Evolutionary conservation across 129 eudicot genomes (phyloP).

Genomic region (Flaveria ramosissima): DNA sequence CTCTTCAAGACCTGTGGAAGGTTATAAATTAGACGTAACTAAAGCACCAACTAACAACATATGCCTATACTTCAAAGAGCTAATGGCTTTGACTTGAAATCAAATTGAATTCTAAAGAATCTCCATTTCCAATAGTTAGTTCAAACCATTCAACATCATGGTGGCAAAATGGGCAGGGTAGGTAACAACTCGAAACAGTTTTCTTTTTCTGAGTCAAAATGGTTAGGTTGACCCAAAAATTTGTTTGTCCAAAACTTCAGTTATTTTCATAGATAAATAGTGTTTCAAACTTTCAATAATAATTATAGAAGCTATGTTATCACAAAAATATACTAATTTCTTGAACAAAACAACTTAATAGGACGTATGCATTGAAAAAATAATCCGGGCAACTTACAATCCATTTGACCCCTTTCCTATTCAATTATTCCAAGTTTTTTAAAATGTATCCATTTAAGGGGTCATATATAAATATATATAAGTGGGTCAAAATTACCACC

Average conservation of each 20-base stretch:
- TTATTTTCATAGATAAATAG: not conserved
- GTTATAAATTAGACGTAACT: conserved; percentile 20
- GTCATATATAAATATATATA: not conserved
- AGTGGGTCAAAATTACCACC: not conserved
- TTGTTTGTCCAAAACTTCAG: conserved; percentile 10
- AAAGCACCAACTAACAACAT: conserved; percentile 13
- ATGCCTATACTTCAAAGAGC: conserved; percentile 25
- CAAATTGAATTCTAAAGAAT: conserved; percentile 9
- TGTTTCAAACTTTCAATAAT: not conserved
- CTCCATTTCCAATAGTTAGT: not conserved
- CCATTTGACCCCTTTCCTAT: not conserved
- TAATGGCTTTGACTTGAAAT: conserved; percentile 7
- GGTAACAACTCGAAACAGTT: not conserved
- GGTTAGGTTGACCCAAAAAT: conserved; percentile 3
- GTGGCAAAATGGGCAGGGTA: not conserved
- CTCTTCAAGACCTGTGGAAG: conserved; percentile 83
- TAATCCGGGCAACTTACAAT: not conserved
- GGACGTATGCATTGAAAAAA: not conserved
- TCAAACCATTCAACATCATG: conserved; percentile 9
- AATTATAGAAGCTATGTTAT: not conserved
- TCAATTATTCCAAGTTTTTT: not conserved
- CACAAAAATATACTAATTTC: conserved; percentile 3
- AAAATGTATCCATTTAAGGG: not conserved
- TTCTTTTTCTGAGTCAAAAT: not conserved
- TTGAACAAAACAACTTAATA: conserved; percentile 2